A percentile compares a stretch with the other conserved stretches of the same genome.
Conservation (phyloP, 2,329 filamentous ascomycete genomes). For the Penicillium sp. region DNA sequence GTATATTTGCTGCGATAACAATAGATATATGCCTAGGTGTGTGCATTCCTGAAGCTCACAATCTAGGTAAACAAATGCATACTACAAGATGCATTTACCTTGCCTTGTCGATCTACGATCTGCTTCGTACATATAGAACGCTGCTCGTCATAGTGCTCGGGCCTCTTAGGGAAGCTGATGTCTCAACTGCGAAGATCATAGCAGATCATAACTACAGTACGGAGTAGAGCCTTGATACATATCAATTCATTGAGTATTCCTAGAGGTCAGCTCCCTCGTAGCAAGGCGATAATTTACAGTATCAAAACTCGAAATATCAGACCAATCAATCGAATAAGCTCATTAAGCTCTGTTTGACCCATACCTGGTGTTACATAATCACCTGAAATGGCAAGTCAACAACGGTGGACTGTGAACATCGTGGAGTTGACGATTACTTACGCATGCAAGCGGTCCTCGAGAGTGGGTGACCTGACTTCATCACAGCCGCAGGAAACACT, state of each 20-base stretch:
- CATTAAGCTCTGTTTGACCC: not conserved
- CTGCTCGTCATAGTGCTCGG: not conserved
- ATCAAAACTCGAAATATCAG: not conserved
- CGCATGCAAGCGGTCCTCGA: not conserved
- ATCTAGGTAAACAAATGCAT: not conserved
- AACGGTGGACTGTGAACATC: slow-evolving; percentile 3
- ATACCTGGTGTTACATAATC: slow-evolving; percentile 15
- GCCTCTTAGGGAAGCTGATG: not conserved
- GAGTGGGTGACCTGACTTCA: not conserved
- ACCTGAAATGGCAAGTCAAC: slow-evolving; percentile 17
- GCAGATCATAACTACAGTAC: not conserved
- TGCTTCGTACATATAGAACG: not conserved
- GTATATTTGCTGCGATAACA: not conserved
- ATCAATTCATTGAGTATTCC: not conserved
- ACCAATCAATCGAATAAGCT: not conserved
- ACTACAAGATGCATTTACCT: not conserved
- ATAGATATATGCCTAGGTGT: too few species aligned
- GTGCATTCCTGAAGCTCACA: not conserved
- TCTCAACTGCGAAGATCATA: not conserved
- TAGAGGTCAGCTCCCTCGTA: slow-evolving; percentile 3
- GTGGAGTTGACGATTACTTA: not conserved
- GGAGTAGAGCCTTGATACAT: not conserved
- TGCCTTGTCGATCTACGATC: not conserved
- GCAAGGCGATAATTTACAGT: slow-evolving; percentile 1
- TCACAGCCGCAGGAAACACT: not conserved